Percentiles rank a stretch among this genome's conserved stretches.
Evolutionary conservation across 2,329 filamentous ascomycete species (phyloP).

Genomic region (Exophiala sp.): DNA sequence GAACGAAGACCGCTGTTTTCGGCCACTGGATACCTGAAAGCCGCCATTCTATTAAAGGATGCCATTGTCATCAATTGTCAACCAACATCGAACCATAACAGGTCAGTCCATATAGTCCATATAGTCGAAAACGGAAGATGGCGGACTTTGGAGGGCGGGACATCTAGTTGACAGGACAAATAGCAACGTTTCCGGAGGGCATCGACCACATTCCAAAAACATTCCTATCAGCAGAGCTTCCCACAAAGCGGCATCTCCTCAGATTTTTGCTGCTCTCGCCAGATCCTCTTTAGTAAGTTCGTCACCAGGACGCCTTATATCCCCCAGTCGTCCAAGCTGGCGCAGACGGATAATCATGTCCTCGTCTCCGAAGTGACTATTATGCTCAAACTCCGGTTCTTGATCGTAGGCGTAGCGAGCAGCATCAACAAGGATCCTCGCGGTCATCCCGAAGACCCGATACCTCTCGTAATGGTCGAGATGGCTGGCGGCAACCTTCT

Average conservation of each 20-base stretch:
- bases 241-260: not conserved
- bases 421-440: constrained; percentile 79
- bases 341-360: constrained; percentile 55
- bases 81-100: not conserved
- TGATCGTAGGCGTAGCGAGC: constrained; percentile 76
- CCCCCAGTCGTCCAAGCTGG: constrained; percentile 51
- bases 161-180: not conserved
- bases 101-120: constrained; percentile 1
- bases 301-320: constrained; percentile 47
- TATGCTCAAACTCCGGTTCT: constrained; percentile 77
- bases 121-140: not conserved
- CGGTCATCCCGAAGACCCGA: constrained; percentile 93
- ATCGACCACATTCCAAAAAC: constrained; percentile 15
- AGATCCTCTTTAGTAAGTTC: constrained; percentile 49
- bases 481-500: constrained; percentile 37
- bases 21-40: not conserved
- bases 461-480: constrained; percentile 55
- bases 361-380: constrained; percentile 60
- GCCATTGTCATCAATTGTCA: constrained; percentile 9
- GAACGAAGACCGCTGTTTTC: constrained; percentile 17
- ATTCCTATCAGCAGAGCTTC: not conserved
- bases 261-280: constrained; percentile 45
- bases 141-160: not conserved
- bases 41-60: not conserved
- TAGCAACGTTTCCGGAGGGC: not conserved